Percentiles rank a stretch among this genome's conserved stretches.
Conservation (phyloP, 768 basidiomycete species). For the Coprinopsis cinerea region DNA sequence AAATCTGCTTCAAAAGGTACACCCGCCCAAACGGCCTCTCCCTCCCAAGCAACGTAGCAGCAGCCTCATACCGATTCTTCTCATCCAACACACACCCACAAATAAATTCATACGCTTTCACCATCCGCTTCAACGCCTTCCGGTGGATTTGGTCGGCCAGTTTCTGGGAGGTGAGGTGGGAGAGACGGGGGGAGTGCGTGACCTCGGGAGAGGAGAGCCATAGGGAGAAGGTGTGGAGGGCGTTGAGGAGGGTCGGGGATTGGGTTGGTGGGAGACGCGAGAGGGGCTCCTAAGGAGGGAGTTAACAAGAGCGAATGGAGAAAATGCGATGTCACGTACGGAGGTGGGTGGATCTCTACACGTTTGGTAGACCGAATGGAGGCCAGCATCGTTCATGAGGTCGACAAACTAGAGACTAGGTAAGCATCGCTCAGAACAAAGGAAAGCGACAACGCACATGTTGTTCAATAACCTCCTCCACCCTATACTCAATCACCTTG, state of each 20-base stretch:
- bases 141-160: slow-evolving; percentile 71
- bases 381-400: slow-evolving; percentile 50
- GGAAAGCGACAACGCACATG: slow-evolving; percentile 54
- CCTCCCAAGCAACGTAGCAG: slow-evolving; percentile 73
- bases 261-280: slow-evolving; percentile 67
- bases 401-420: slow-evolving; percentile 34
- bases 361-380: slow-evolving; percentile 39
- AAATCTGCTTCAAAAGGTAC: slow-evolving; percentile 68
- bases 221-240: slow-evolving; percentile 66
- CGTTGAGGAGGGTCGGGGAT: slow-evolving; percentile 52
- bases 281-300: slow-evolving; percentile 46
- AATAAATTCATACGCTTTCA: slow-evolving; percentile 60
- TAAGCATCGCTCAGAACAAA: not conserved
- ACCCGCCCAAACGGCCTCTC: slow-evolving; percentile 82
- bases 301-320: not conserved
- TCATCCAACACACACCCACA: slow-evolving; percentile 73
- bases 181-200: slow-evolving; percentile 73
- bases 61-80: slow-evolving; percentile 88
- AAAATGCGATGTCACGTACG: slow-evolving; percentile 29
- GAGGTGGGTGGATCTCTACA: slow-evolving; percentile 32
- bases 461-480: slow-evolving; percentile 64
- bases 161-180: slow-evolving; percentile 61
- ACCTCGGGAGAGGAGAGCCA: slow-evolving; percentile 86
- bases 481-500: slow-evolving; percentile 52
- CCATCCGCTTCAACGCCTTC: slow-evolving; percentile 63